Percentiles rank a stretch among this genome's conserved stretches.
Evolutionary conservation across 768 basidiomycete species (phyloP).

Genomic region (Candolleomyces aberdarensis): DNA sequence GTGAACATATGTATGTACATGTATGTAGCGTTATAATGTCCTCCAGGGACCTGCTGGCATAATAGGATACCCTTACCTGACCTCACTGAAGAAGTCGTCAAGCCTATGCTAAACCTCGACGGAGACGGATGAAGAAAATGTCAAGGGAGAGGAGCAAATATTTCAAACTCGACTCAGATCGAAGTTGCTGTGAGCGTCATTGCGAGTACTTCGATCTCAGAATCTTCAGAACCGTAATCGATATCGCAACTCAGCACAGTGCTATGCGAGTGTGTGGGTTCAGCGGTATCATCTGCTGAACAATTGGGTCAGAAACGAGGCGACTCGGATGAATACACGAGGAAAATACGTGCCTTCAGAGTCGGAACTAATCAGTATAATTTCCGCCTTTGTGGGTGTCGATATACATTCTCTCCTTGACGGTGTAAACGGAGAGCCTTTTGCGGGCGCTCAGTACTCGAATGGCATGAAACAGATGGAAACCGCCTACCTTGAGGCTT

Average conservation of each 20-base stretch:
- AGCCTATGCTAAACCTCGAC: too few relatives aligned
- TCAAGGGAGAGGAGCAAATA: too few relatives aligned
- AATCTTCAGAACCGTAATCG: conserved; percentile 24
- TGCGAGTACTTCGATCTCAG: conserved; percentile 28
- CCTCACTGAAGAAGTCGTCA: too few relatives aligned
- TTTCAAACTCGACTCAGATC: too few relatives aligned
- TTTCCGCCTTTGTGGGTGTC: not conserved
- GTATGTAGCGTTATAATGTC: too few relatives aligned
- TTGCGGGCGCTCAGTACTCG: not conserved
- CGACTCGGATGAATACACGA: not conserved
- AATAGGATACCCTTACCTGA: too few relatives aligned
- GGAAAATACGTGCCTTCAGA: conserved; percentile 6
- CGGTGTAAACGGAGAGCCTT: conserved; percentile 33
- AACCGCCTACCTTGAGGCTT: conserved; percentile 40
- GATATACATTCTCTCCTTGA: not conserved
- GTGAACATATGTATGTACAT: too few relatives aligned
- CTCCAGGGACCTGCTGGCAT: too few relatives aligned
- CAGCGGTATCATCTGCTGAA: not conserved
- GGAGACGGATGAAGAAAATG: too few relatives aligned
- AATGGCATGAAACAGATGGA: not conserved
- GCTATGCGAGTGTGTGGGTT: not conserved
- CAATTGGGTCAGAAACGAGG: not conserved
- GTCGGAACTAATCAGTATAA: conserved; percentile 8
- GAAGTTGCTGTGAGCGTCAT: conserved; percentile 9
- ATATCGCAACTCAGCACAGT: conserved; percentile 2